Percentiles rank a stretch among this genome's conserved stretches.
Evolutionary conservation across 148 eudicot species (phyloP).

Genomic region (Arbutus unedo): DNA sequence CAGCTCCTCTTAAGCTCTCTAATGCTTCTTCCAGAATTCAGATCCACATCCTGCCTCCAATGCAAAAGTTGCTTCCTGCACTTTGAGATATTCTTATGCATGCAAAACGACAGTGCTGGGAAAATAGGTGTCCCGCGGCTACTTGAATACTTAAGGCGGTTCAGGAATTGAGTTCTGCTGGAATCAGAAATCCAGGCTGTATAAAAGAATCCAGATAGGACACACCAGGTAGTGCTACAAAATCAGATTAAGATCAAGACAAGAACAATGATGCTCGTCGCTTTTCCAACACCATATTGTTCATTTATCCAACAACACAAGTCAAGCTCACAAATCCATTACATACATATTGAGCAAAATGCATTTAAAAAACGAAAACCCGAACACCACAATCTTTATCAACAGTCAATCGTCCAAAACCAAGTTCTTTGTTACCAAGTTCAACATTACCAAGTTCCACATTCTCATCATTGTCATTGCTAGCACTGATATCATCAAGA

Average conservation of each 20-base stretch:
- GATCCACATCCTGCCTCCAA: neutral
- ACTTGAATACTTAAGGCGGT: neutral
- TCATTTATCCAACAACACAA: neutral
- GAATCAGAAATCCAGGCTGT: neutral
- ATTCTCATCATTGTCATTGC: too few relatives aligned
- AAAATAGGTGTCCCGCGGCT: neutral
- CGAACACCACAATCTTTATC: neutral
- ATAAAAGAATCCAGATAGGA: neutral
- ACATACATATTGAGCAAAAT: neutral
- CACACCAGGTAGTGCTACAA: neutral
- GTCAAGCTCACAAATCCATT: slow-evolving; percentile 4
- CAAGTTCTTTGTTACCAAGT: neutral
- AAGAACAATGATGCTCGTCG: neutral
- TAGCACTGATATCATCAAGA: neutral
- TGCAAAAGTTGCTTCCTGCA: neutral
- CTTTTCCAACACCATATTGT: neutral
- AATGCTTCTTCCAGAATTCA: neutral
- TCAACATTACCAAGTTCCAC: neutral
- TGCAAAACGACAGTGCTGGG: neutral
- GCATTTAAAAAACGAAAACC: neutral
- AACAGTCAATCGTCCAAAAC: neutral
- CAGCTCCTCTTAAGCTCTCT: neutral
- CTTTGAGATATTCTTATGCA: neutral
- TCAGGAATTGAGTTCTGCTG: neutral
- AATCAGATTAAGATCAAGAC: neutral